A percentile compares a stretch with the other conserved stretches of the same genome.
These are phyloP conservation scores for Lipomyces spencermartinsiae DNA, from an alignment of 805 yeast species.

Conservation along the genomic window DNA sequence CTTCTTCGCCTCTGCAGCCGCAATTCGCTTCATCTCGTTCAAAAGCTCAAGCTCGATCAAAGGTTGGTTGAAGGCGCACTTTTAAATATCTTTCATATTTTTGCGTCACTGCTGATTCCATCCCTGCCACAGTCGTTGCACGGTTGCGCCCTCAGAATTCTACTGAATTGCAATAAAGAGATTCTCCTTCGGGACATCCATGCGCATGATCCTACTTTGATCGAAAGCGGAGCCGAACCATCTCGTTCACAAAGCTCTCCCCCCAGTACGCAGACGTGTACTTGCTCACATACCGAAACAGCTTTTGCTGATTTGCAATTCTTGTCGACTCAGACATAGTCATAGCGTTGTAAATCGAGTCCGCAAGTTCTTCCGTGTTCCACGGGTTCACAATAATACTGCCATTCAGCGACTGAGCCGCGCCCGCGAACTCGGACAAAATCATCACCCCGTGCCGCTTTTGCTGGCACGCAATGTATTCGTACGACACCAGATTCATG, in stretches of 20 bases:
- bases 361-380: conserved; percentile 94
- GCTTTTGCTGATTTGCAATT: conserved; percentile 75
- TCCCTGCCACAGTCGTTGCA: conserved; percentile 64
- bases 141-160: conserved; percentile 68
- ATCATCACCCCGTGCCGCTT: conserved; percentile 85
- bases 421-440: conserved; percentile 95
- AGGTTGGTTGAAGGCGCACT: conserved; percentile 18
- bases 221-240: too few relatives aligned
- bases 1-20: conserved; percentile 27
- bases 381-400: conserved; percentile 95
- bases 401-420: conserved; percentile 97
- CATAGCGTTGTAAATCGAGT: conserved; percentile 82
- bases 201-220: too few relatives aligned
- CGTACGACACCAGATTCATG: conserved; percentile 95
- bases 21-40: conserved; percentile 55
- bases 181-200: too few relatives aligned
- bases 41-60: conserved; percentile 27
- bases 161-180: conserved; percentile 43
- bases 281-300: conserved; percentile 86
- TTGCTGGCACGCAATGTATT: conserved; percentile 94
- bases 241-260: conserved; percentile 90
- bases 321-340: conserved; percentile 85
- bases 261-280: conserved; percentile 98
- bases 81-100: too few relatives aligned
- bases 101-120: neutral